Conservation (phyloP, 306 rosid genomes). For the Sicyos baderoa region DNA sequence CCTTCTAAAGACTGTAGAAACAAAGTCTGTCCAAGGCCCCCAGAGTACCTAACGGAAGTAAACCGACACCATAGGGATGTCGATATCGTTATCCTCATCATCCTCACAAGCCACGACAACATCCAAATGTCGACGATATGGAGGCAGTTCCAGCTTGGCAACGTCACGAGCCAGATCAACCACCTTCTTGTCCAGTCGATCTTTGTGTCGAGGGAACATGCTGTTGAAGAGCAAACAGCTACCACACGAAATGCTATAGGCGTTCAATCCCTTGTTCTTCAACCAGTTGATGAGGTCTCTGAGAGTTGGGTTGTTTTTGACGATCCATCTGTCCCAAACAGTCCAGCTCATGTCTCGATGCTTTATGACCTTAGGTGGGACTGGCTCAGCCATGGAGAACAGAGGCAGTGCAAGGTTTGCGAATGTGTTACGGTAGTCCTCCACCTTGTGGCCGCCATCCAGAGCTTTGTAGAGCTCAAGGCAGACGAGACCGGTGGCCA, state of each 20-base stretch:
- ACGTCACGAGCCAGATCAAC: slow-evolving; percentile 77
- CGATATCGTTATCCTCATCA: slow-evolving; percentile 79
- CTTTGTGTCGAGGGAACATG: slow-evolving; percentile 65
- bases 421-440: slow-evolving; percentile 84
- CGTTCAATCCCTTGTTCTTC: slow-evolving; percentile 57
- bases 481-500: slow-evolving; percentile 96
- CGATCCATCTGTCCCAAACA: slow-evolving; percentile 93
- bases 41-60: slow-evolving; percentile 55
- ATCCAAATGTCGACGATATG: slow-evolving; percentile 67
- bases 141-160: slow-evolving; percentile 61
- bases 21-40: background rate
- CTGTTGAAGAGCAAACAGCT: slow-evolving; percentile 69
- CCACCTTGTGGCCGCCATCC: slow-evolving; percentile 72
- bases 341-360: slow-evolving; percentile 81
- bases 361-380: slow-evolving; percentile 70
- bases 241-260: slow-evolving; percentile 79
- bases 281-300: slow-evolving; percentile 69
- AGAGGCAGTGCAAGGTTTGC: slow-evolving; percentile 81
- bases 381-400: slow-evolving; percentile 91
- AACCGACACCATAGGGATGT: slow-evolving; percentile 76
- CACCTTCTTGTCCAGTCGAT: slow-evolving; percentile 66
- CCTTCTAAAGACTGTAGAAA: slow-evolving; percentile 4
- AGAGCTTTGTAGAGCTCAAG: slow-evolving; percentile 83
- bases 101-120: slow-evolving; percentile 95
- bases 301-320: slow-evolving; percentile 66